A percentile compares a stretch with the other conserved stretches of the same genome.
phyloP scores from a whole-genome alignment of 2,329 filamentous ascomycete species.

The Corynespora cassiicola region DNA sequence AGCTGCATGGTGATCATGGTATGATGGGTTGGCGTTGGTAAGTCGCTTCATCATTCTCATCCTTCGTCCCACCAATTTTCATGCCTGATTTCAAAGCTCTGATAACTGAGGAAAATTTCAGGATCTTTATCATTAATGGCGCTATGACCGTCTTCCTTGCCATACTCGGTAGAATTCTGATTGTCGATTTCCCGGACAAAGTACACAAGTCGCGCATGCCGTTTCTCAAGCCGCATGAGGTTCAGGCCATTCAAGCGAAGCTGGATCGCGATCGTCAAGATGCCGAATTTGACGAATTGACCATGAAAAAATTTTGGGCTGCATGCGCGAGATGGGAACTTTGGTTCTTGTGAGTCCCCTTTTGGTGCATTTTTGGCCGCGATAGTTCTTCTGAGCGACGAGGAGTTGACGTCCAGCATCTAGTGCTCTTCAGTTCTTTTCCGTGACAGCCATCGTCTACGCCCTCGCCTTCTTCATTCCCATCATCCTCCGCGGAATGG shows the following conservation, averaged over 20 bases:
- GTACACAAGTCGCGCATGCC: slow-evolving; percentile 22
- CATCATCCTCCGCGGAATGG: slow-evolving; percentile 31
- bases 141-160: slow-evolving; percentile 29
- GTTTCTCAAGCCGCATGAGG: slow-evolving; percentile 21
- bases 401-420: too few relatives aligned
- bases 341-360: slow-evolving; percentile 16
- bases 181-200: slow-evolving; percentile 40
- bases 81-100: neutral
- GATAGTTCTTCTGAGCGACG: too few relatives aligned
- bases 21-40: slow-evolving; percentile 21
- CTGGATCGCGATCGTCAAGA: slow-evolving; percentile 23
- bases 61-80: neutral
- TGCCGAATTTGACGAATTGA: slow-evolving; percentile 22
- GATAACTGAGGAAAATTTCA: neutral
- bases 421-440: slow-evolving; percentile 21
- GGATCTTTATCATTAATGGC: slow-evolving; percentile 67
- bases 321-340: slow-evolving; percentile 21
- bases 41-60: neutral
- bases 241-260: slow-evolving; percentile 20
- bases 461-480: slow-evolving; percentile 26
- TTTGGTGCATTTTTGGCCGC: too few relatives aligned
- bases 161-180: slow-evolving; percentile 28
- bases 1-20: slow-evolving; percentile 16
- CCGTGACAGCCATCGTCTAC: slow-evolving; percentile 21
- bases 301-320: slow-evolving; percentile 16